Evolutionary conservation across 108 stramenopile genomes (phyloP), one percentile per base, ranked within the genome.

Genomic region (Fistulifera pelliculosa): DNA sequence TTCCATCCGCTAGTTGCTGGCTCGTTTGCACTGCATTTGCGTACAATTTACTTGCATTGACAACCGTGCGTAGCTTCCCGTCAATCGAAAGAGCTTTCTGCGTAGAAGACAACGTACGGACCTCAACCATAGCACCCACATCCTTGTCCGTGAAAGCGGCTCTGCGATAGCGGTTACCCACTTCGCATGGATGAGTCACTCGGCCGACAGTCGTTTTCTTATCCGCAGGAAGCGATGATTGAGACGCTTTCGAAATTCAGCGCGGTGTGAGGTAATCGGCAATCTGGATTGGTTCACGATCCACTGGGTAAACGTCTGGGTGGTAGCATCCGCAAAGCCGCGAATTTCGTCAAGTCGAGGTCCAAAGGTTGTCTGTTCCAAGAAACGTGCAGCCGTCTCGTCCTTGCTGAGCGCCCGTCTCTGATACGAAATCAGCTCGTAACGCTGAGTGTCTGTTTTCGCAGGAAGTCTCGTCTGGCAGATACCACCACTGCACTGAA

Each of bases 331-430:
- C 14, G 28, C 35, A 2, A 71, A 42, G 12, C 24, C 41, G 35
- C 57, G 41, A 39, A 74, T 74, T 21, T 73, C 74, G 6, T 52
- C 25, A 40, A 24, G 64, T 6, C 31, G 68, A 2, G 68, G 63
- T 27, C 80, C 80, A 52, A 81, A 81, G 13, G 80, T 70, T 25
- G 71, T 69, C 48, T 58, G 57, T 41, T 77, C 76, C 17, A 81
- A 60, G 58, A 81, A 81, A 22, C 64, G 56, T 1, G 80, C 75
- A 48, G 74, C 66, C 24, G 65, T 52, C 2, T 65, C 49, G 21
- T 43, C 28, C 39, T 62, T 53, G 16, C 42, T 15, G 12, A 0
- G 15, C 60, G 41, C 39, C 67, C 41, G 47, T 26, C 38, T 2
- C 40, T 38, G 15, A 38, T 24, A 28, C 5, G 25, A 41, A 25